Conservation (phyloP, 371 early-diverging fungal genomes). For the Thermomucor indicae-seudaticae region DNA sequence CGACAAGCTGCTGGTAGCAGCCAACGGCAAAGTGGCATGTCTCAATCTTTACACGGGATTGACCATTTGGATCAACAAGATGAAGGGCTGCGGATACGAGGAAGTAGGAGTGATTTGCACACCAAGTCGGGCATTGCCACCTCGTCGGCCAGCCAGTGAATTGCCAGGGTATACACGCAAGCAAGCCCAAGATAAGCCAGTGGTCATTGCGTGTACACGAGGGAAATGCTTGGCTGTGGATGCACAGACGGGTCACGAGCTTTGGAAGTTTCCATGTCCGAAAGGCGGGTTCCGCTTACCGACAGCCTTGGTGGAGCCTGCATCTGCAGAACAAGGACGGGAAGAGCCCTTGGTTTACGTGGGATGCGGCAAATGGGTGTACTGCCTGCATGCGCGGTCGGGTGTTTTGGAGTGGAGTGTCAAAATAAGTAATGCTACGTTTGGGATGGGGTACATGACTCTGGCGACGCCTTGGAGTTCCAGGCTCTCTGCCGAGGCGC, state of each 20-base stretch:
- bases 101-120: conserved; percentile 20
- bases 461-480: conserved; percentile 37
- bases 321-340: conserved; percentile 1
- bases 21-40: conserved; percentile 16
- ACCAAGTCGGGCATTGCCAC: conserved; percentile 8
- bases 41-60: conserved; percentile 19
- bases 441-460: conserved; percentile 23
- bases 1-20: conserved; percentile 17
- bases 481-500: conserved; percentile 23
- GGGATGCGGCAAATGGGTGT: conserved; percentile 24
- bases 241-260: conserved; percentile 14
- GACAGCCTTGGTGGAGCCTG: conserved; percentile 19
- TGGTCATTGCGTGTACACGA: conserved; percentile 18
- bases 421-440: conserved; percentile 14
- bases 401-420: conserved; percentile 23
- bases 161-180: conserved; percentile 2
- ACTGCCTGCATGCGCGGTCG: conserved; percentile 16
- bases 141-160: background rate
- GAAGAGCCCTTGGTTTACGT: conserved; percentile 14
- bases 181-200: conserved; percentile 1
- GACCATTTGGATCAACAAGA: conserved; percentile 25
- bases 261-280: conserved; percentile 32
- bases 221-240: conserved; percentile 31
- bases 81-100: conserved; percentile 23
- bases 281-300: conserved; percentile 24